A percentile compares a stretch with the other conserved stretches of the same genome.
These are phyloP conservation scores for Ustilago loliicola DNA, from an alignment of 1,284 basidiomycete genomes.

Conservation along the genomic window DNA sequence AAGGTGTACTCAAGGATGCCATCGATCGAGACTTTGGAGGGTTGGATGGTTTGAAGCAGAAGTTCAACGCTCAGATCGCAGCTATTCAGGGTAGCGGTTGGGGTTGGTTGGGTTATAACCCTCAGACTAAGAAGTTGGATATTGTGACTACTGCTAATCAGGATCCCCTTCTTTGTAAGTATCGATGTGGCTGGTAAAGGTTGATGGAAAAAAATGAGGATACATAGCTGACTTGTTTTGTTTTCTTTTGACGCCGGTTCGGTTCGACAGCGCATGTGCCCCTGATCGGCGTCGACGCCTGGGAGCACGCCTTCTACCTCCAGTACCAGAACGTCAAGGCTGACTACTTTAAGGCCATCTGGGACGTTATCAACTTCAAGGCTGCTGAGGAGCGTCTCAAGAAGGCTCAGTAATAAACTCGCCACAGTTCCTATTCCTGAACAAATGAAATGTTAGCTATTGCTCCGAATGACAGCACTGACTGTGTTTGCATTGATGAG, in stretches of 20 bases:
- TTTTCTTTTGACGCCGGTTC: conserved; percentile 4
- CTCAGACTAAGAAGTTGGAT: conserved; percentile 59
- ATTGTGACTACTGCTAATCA: conserved; percentile 69
- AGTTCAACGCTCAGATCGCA: conserved; percentile 62
- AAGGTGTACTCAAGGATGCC: conserved; percentile 62
- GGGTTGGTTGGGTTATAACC: conserved; percentile 68
- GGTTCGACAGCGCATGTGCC: conserved; percentile 57
- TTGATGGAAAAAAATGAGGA: too few species aligned
- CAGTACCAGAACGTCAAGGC: conserved; percentile 70
- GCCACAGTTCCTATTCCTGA: neutral
- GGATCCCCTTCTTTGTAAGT: conserved; percentile 66
- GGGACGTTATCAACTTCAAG: conserved; percentile 70
- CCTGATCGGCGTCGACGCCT: conserved; percentile 68
- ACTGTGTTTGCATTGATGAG: neutral
- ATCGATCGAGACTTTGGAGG: conserved; percentile 69
- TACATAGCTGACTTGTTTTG: neutral
- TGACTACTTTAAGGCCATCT: conserved; percentile 70
- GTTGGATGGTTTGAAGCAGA: conserved; percentile 62
- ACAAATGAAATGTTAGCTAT: neutral
- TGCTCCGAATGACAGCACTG: too few species aligned
- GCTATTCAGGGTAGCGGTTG: conserved; percentile 69
- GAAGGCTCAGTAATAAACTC: conserved; percentile 61
- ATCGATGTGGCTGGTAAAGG: too few species aligned
- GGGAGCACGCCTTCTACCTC: conserved; percentile 70
- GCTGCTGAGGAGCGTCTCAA: conserved; percentile 68